Evolutionary conservation across 306 rosid species (phyloP).

Genomic region (Pyrus betulifolia): DNA sequence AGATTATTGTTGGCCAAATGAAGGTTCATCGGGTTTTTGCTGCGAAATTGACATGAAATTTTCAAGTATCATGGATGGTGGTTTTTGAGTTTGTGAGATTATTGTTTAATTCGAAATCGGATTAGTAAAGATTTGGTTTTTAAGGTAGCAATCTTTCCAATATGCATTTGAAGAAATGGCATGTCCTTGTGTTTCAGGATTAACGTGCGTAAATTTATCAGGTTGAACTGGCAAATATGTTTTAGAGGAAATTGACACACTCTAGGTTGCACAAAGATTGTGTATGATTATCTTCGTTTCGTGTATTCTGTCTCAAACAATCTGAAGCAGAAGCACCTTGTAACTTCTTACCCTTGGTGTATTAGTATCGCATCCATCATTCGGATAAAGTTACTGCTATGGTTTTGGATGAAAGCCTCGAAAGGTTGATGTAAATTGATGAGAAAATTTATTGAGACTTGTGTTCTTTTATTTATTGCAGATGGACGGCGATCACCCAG

Average conservation of each 20-base stretch:
- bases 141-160: background rate
- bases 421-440: background rate
- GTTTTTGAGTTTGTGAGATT: background rate
- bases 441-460: background rate
- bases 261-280: background rate
- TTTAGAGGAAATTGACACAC: background rate
- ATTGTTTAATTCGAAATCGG: background rate
- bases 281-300: background rate
- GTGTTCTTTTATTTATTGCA: conserved; percentile 30
- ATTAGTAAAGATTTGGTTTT: background rate
- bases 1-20: background rate
- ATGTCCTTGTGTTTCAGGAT: too few relatives aligned
- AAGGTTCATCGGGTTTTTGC: background rate
- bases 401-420: background rate
- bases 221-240: background rate
- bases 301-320: background rate
- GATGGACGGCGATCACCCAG: conserved; percentile 98
- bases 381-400: background rate
- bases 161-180: background rate
- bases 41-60: background rate
- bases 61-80: background rate
- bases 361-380: background rate
- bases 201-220: background rate
- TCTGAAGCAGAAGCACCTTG: background rate
- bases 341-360: background rate